Conservation (phyloP, 1,139 yeast genomes). For the Yamadazyma atmosphaerica region DNA sequence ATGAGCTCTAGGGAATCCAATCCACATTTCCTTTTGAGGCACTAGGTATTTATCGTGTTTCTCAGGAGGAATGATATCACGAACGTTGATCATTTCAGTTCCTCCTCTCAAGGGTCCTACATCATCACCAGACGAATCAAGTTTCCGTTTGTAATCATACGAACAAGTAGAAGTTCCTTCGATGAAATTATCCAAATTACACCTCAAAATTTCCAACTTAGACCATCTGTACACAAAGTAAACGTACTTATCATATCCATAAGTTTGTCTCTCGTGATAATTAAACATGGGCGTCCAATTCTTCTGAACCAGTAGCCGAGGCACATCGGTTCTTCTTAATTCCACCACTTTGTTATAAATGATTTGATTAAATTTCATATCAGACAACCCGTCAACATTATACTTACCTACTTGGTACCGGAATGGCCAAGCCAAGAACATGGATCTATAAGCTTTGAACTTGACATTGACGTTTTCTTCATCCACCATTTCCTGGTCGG, state of each 20-base stretch:
- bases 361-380: constrained; percentile 15
- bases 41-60: constrained; percentile 8
- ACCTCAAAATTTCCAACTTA: constrained; percentile 25
- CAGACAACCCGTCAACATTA: constrained; percentile 27
- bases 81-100: constrained; percentile 27
- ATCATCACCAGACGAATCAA: constrained; percentile 18
- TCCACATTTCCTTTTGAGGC: constrained; percentile 45
- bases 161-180: constrained; percentile 31
- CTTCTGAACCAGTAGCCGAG: constrained; percentile 22
- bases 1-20: constrained; percentile 52
- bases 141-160: constrained; percentile 22
- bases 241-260: constrained; percentile 22
- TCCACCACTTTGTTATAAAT: constrained; percentile 30
- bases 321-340: constrained; percentile 21
- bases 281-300: constrained; percentile 36
- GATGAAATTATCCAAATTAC: constrained; percentile 20
- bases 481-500: constrained; percentile 11
- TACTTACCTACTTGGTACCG: constrained; percentile 32
- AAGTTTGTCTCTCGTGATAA: constrained; percentile 15
- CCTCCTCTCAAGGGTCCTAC: constrained; percentile 40
- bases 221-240: constrained; percentile 33
- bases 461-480: constrained; percentile 13
- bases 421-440: constrained; percentile 32
- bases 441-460: constrained; percentile 20
- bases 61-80: constrained; percentile 13